A percentile compares a stretch with the other conserved stretches of the same genome.
Evolutionary conservation across 768 basidiomycete genomes (phyloP).

Genomic region (Macrolepiota albuminosa): DNA sequence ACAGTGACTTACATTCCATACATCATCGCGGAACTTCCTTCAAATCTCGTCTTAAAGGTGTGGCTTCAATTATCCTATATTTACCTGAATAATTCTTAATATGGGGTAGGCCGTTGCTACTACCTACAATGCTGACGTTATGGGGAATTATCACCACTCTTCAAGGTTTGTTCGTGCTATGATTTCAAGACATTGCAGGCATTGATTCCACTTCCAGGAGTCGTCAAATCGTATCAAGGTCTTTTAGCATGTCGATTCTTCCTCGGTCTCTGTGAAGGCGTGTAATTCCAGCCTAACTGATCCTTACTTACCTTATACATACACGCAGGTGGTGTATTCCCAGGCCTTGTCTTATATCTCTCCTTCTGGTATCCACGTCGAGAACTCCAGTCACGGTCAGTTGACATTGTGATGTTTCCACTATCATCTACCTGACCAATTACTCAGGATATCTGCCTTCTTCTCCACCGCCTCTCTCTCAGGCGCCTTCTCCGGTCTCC

Average conservation of each 20-base stretch:
- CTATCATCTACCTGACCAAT: slow-evolving; percentile 29
- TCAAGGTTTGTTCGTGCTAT: slow-evolving; percentile 40
- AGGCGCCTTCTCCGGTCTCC: slow-evolving; percentile 64
- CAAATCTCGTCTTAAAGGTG: background rate
- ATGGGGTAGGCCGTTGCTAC: background rate
- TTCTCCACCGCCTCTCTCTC: slow-evolving; percentile 53
- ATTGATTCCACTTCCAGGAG: slow-evolving; percentile 26
- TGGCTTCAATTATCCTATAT: background rate
- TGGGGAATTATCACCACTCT: slow-evolving; percentile 68
- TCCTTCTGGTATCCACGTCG: slow-evolving; percentile 53
- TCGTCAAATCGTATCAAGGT: slow-evolving; percentile 40
- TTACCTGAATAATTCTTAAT: background rate
- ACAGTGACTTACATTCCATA: background rate
- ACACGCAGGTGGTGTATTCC: slow-evolving; percentile 48
- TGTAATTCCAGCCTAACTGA: background rate
- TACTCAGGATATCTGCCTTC: slow-evolving; percentile 39
- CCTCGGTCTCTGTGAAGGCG: slow-evolving; percentile 47
- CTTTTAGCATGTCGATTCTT: slow-evolving; percentile 47
- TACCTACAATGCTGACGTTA: slow-evolving; percentile 52
- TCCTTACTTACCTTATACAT: background rate
- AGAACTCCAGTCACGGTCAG: slow-evolving; percentile 40
- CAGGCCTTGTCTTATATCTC: slow-evolving; percentile 52
- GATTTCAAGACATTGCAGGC: background rate
- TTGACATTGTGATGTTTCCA: background rate
- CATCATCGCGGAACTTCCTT: slow-evolving; percentile 1